Evolutionary conservation across 2,329 filamentous ascomycete genomes (phyloP).

Genomic region (Aspergillus sp.): DNA sequence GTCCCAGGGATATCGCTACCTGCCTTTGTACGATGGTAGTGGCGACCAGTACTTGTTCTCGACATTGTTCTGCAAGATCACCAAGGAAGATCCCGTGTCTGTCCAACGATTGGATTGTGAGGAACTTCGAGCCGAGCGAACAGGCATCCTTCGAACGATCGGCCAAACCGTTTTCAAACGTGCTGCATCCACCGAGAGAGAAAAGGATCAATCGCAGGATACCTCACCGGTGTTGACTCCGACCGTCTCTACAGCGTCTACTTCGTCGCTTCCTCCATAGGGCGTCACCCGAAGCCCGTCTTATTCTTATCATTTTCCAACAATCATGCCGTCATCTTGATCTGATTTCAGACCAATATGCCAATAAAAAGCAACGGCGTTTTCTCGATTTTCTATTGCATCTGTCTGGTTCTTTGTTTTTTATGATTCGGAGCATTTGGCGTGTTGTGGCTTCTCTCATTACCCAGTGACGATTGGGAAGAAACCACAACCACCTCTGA

Average conservation of each 20-base stretch:
- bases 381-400: conserved; percentile 6
- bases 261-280: conserved; percentile 22
- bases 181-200: conserved; percentile 35
- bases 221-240: conserved; percentile 30
- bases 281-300: background rate
- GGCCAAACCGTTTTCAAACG: conserved; percentile 43
- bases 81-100: conserved; percentile 52
- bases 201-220: conserved; percentile 24
- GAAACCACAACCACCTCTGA: conserved; percentile 4
- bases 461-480: conserved; percentile 7
- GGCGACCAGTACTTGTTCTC: conserved; percentile 95
- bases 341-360: conserved; percentile 10
- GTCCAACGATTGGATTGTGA: conserved; percentile 35
- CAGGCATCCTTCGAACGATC: conserved; percentile 38
- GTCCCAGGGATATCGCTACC: conserved; percentile 85
- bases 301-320: background rate
- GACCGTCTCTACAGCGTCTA: conserved; percentile 32
- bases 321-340: background rate
- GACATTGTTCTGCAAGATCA: conserved; percentile 85
- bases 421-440: conserved; percentile 7
- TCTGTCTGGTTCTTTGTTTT: conserved; percentile 4
- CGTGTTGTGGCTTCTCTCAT: conserved; percentile 5
- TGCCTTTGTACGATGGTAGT: conserved; percentile 81
- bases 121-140: conserved; percentile 35
- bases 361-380: conserved; percentile 15